A percentile compares a stretch with the other conserved stretches of the same genome.
Conservation (phyloP, 495 filamentous ascomycete genomes). For the Cudoniella acicularis region DNA sequence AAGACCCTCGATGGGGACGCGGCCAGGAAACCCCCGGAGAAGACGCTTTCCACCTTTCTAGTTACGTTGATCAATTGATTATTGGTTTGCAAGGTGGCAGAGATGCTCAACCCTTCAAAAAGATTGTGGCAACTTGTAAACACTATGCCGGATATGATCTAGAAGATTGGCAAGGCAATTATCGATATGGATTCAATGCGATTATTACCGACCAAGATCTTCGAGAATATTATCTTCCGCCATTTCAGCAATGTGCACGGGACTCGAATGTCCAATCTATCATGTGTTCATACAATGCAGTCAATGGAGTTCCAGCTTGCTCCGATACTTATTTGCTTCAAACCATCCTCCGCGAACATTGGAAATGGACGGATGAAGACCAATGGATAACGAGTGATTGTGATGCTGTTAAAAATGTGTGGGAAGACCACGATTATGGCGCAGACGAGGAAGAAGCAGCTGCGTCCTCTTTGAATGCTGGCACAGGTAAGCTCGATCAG, state of each 20-base stretch:
- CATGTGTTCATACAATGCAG: conserved; percentile 61
- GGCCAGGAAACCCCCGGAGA: conserved; percentile 62
- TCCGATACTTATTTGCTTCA: conserved; percentile 54
- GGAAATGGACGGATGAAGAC: conserved; percentile 44
- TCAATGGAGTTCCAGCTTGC: conserved; percentile 57
- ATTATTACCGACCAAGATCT: conserved; percentile 52
- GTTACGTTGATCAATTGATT: conserved; percentile 57
- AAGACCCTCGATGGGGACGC: conserved; percentile 58
- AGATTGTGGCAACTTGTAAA: conserved; percentile 61
- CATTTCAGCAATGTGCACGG: conserved; percentile 47
- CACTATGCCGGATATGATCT: conserved; percentile 66
- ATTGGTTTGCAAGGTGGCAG: conserved; percentile 57
- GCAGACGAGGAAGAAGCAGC: conserved; percentile 41
- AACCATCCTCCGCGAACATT: conserved; percentile 53
- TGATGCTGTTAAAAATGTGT: conserved; percentile 55
- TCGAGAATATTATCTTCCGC: conserved; percentile 50
- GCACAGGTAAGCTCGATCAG: conserved; percentile 30
- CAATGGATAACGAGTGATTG: conserved; percentile 58
- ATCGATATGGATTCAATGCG: conserved; percentile 52
- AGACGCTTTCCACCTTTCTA: conserved; percentile 52
- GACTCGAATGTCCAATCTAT: conserved; percentile 54
- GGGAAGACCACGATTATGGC: conserved; percentile 48
- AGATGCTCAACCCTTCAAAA: conserved; percentile 26
- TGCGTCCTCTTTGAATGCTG: conserved; percentile 53
- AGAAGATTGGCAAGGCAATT: conserved; percentile 53